Base-by-base conservation (phyloP, 78 protist genomes). In the Monosiga brevicollis region DNA sequence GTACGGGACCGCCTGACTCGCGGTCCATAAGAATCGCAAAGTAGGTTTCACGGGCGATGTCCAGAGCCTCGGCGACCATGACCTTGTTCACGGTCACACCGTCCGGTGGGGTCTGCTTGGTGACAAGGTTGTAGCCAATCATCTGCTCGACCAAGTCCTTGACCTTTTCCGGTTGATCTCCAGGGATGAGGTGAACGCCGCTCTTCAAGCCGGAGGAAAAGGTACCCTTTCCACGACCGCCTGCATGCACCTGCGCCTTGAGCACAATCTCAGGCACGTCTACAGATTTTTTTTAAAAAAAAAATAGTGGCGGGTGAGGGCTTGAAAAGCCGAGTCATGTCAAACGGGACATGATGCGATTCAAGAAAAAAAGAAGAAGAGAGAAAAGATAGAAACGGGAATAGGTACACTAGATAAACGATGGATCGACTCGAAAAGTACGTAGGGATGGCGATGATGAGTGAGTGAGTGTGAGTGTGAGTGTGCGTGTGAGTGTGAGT, bases 161-260 rank as follows among this genome's bases (percentile, higher is more conserved):
- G 29, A 49, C 62, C 62, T 49, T 6, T 15, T 49, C 15, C 6
- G 62, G 62, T 6, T n/a, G n/a, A n/a, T n/a, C n/a, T n/a, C n/a
- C n/a, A 20, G 62, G 6, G 62, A 15, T 49, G 29, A 91, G 36
- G 81, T 91, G 92, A 22, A 95, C 96, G n/a, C 99, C 97, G 72
- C 97, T 98, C 91, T 94, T 79, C 84, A 95, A 87, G 23, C 98
- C 97, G 35, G 55, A 88, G 37, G 42, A 81, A 87, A 97, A 96
- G 34, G 85, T 76, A 49, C 99, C 99, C 77, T 87, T 87, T 3
- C 99, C 99, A 34, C 99, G 92, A 54, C 99, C 98, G 26, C 99
- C 99, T 6, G 99, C 99, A 2, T 87, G 92, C 25, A 95, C 78
- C 87, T 95, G 98, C 26, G 96, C 90, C 88, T 95, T 95, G 80